Evolutionary conservation across 139 green algal species (phyloP).

Genomic region (Picochlorum costavermella): DNA sequence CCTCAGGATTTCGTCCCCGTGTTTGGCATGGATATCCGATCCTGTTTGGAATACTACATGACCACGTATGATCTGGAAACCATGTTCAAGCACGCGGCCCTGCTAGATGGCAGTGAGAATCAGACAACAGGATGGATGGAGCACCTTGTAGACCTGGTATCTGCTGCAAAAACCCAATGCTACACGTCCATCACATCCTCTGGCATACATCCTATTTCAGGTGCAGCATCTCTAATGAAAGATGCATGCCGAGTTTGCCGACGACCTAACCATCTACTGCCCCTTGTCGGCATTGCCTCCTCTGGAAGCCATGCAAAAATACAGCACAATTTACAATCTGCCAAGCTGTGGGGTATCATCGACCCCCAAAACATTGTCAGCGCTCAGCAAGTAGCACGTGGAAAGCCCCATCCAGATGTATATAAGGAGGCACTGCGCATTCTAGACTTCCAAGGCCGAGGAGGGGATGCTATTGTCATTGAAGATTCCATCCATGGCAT

Average conservation of each 20-base stretch:
- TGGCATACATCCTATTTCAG: constrained; percentile 36
- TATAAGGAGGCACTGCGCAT: constrained; percentile 57
- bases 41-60: constrained; percentile 51
- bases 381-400: constrained; percentile 33
- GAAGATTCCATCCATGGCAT: constrained; percentile 68
- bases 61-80: constrained; percentile 1
- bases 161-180: constrained; percentile 41
- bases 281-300: constrained; percentile 35
- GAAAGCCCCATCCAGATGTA: constrained; percentile 70
- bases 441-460: constrained; percentile 39
- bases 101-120: constrained; percentile 16
- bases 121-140: constrained; percentile 3
- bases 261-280: constrained; percentile 5
- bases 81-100: neutral
- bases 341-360: constrained; percentile 33
- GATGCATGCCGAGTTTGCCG: constrained; percentile 6
- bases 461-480: constrained; percentile 39
- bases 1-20: constrained; percentile 54
- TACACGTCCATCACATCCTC: constrained; percentile 28
- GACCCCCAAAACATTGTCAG: constrained; percentile 32
- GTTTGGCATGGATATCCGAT: constrained; percentile 70
- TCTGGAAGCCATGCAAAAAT: constrained; percentile 60
- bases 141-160: constrained; percentile 21
- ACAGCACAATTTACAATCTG: constrained; percentile 42
- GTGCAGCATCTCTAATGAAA: constrained; percentile 25